Percentiles rank a stretch among this genome's conserved stretches.
phyloP scores from a whole-genome alignment of 441 rosid genomes.

The Viola pubescens region DNA sequence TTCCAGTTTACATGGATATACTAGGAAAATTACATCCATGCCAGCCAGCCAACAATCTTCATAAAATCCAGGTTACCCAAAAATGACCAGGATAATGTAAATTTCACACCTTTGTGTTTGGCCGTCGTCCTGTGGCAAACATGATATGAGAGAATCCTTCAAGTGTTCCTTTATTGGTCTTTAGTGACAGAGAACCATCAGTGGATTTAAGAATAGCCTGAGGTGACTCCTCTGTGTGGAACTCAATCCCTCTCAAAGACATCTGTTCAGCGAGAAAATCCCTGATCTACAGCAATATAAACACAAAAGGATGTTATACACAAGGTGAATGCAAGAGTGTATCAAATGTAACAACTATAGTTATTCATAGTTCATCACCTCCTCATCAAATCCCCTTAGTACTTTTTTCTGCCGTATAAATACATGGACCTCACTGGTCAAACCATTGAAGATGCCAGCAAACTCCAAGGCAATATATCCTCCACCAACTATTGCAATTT shows the following conservation, averaged over 20 bases:
- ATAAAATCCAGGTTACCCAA: not conserved
- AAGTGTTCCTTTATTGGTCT: constrained; percentile 69
- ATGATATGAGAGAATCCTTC: constrained; percentile 88
- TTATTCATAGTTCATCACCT: constrained; percentile 32
- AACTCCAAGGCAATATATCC: constrained; percentile 90
- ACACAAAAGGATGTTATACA: not conserved
- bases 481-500: constrained; percentile 79
- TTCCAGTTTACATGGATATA: not conserved
- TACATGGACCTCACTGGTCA: constrained; percentile 74
- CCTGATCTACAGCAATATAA: constrained; percentile 45
- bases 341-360: constrained; percentile 11
- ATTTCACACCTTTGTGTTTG: constrained; percentile 69
- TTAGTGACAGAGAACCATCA: constrained; percentile 71
- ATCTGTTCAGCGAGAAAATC: constrained; percentile 84
- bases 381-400: constrained; percentile 89
- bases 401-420: constrained; percentile 87
- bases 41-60: not conserved
- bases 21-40: not conserved
- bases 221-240: constrained; percentile 81
- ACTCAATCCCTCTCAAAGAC: constrained; percentile 85
- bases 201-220: constrained; percentile 61
- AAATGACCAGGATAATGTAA: not conserved
- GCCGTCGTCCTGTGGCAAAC: constrained; percentile 94
- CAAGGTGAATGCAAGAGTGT: not conserved
- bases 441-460: constrained; percentile 81